phyloP scores from a whole-genome alignment of 1,284 basidiomycete species.

The Moesziomyces sp. region DNA sequence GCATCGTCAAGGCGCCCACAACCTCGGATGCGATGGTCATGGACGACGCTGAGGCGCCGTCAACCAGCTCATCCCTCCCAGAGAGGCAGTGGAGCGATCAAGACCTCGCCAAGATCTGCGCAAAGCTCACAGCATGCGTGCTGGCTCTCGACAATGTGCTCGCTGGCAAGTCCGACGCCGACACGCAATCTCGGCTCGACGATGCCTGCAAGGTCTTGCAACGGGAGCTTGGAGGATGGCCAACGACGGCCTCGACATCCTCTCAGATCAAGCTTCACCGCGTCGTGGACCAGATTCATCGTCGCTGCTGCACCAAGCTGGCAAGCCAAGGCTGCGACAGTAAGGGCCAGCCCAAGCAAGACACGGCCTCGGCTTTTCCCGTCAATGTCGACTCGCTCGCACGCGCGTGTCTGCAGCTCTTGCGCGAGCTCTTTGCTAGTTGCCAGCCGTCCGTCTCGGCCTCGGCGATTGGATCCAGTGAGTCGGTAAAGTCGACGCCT shows the following conservation, averaged over 20 bases:
- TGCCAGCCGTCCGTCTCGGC: background rate
- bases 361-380: constrained; percentile 6
- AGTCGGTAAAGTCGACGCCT: constrained; percentile 6
- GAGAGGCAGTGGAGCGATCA: constrained; percentile 8
- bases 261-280: constrained; percentile 45
- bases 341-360: constrained; percentile 32
- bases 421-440: constrained; percentile 14
- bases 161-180: constrained; percentile 14
- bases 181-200: constrained; percentile 28
- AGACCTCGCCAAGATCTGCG: constrained; percentile 24
- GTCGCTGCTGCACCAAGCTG: constrained; percentile 37
- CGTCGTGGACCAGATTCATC: constrained; percentile 43
- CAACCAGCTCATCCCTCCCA: background rate
- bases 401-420: constrained; percentile 32
- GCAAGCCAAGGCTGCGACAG: constrained; percentile 34
- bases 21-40: background rate
- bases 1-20: background rate
- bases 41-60: background rate
- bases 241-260: constrained; percentile 12
- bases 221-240: constrained; percentile 21
- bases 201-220: constrained; percentile 13
- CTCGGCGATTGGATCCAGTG: background rate
- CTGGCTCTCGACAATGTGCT: constrained; percentile 40
- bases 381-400: constrained; percentile 21
- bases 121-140: constrained; percentile 27